Evolutionary conservation across 2,329 filamentous ascomycete genomes (phyloP).

Genomic region (Ascocoryne sarcoides): DNA sequence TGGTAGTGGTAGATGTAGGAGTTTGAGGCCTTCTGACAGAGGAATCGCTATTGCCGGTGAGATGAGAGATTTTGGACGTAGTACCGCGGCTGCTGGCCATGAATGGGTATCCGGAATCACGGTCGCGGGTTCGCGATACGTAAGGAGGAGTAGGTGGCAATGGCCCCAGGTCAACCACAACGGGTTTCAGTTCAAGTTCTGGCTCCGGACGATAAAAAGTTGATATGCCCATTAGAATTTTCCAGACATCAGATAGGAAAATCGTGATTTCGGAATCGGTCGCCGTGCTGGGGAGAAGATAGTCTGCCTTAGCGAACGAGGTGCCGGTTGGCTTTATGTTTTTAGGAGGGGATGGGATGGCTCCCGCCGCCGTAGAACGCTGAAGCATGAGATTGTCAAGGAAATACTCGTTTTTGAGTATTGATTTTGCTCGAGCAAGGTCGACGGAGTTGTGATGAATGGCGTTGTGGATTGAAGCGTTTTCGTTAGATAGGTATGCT

Average conservation of each 20-base stretch:
- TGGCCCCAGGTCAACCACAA: constrained; percentile 9
- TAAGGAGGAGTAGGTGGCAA: constrained; percentile 6
- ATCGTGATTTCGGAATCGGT: constrained; percentile 43
- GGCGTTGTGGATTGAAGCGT: constrained; percentile 3
- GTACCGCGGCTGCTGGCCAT: background rate
- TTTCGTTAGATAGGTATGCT: constrained; percentile 11
- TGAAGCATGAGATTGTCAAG: background rate
- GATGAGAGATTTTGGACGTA: constrained; percentile 9
- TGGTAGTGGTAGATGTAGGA: background rate
- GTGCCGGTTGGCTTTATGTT: background rate
- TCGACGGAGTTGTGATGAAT: constrained; percentile 2
- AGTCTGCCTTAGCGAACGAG: constrained; percentile 42
- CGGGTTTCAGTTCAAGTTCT: constrained; percentile 26
- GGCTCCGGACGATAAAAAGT: constrained; percentile 39
- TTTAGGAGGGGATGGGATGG: background rate
- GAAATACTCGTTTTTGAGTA: background rate
- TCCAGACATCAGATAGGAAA: constrained; percentile 45
- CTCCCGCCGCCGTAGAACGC: background rate
- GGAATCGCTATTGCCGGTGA: constrained; percentile 5
- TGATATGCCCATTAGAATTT: constrained; percentile 38
- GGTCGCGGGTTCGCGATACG: constrained; percentile 2
- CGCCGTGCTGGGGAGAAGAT: constrained; percentile 46
- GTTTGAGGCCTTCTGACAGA: no score
- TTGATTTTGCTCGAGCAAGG: background rate
- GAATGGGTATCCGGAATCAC: constrained; percentile 6